Base-by-base conservation (phyloP, 2,329 filamentous ascomycete species). In the Clarireedia monteithiana region DNA sequence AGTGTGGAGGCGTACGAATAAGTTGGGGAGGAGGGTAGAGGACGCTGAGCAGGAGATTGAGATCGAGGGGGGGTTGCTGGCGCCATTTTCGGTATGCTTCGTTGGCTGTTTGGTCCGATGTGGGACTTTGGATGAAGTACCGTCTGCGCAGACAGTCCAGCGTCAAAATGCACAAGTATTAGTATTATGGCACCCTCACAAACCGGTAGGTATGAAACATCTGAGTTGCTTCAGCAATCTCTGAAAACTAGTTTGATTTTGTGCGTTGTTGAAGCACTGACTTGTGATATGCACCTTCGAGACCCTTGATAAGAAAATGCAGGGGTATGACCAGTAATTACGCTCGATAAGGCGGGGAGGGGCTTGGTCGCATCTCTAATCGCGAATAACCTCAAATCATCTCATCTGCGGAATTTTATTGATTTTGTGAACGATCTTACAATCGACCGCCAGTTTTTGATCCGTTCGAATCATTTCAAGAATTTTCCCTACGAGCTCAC, bases 1-100 rank as follows among this genome's bases (percentile, higher is more conserved):
- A 82, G 81, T 17, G 82, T 85, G 42, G 81, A 84, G 56, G 82
- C 80, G 67, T 83, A 77, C 14, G 83, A 84, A 68, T 80, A 84
- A 24, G 82, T 78, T 40, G 83, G 83, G 17, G 82, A 85, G n/a
- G 71, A 71, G 5, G 83, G 83, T n/a, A 85, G 74, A 1, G 80
- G 78, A 17, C 81, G 81, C 0, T 75, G 78, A 36, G 78, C 74
- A 36, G 80, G 80, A 26, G 79, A 78, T 38, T 70, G 71, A 30
- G 73, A 69, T 30, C 63, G 64, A 38, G 63, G 64, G 30, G 63
- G 53, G 46, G 60, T 63, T 14, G 55, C 59, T 55, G 58, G 39
- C 56, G 57, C 48, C 48, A 54, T 58, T 34, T 40, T 56, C 57
- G 23, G 20, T 47, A 4, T 58, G 62, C 55, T 58, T 56, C 48